phyloP scores from a whole-genome alignment of 257 asterid genomes.

The Solanum piurae region DNA sequence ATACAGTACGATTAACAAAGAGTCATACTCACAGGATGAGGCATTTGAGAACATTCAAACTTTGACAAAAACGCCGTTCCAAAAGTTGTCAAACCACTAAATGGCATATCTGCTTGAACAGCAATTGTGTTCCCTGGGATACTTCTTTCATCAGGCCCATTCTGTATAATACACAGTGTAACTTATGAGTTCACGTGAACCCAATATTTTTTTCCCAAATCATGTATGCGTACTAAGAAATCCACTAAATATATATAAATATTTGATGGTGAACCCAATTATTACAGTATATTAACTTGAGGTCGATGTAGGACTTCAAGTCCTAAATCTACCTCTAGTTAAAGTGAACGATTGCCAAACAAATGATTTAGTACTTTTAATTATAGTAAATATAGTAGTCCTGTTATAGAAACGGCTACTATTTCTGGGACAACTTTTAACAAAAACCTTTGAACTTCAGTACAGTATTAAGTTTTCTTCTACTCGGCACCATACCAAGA shows the following conservation, averaged over 20 bases:
- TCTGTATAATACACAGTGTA: conserved; percentile 29
- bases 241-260: neutral
- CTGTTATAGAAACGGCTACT: neutral
- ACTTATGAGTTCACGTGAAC: neutral
- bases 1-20: neutral
- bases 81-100: conserved; percentile 76
- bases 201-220: neutral
- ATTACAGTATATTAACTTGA: neutral
- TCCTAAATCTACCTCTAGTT: rapidly evolving
- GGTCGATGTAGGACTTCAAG: neutral
- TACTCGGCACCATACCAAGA: neutral
- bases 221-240: neutral
- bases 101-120: conserved; percentile 98
- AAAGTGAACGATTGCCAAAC: neutral
- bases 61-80: conserved; percentile 44
- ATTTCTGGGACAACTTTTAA: neutral
- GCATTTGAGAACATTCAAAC: conserved; percentile 49
- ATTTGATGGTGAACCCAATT: neutral
- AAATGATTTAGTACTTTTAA: neutral
- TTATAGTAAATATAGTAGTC: neutral
- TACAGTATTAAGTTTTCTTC: neutral
- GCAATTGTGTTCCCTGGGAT: conserved; percentile 93
- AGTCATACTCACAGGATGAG: conserved; percentile 28
- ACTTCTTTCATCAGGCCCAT: conserved; percentile 93
- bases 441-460: neutral